Percentiles rank a stretch among this genome's conserved stretches.
phyloP scores from a whole-genome alignment of 1,284 basidiomycete species.

The Phylloporus gajari region DNA sequence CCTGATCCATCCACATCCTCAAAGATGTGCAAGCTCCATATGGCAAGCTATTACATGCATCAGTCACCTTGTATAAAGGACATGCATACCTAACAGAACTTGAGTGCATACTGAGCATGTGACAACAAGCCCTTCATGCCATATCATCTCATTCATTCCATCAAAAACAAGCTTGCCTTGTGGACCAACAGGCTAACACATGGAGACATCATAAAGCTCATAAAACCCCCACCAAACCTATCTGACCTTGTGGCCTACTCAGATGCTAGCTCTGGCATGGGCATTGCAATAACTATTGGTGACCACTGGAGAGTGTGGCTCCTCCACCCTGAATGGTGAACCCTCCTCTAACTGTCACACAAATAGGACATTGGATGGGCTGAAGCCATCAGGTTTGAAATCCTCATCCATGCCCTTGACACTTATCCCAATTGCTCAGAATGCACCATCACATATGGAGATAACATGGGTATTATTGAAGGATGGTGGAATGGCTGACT shows the following conservation, averaged over 20 bases:
- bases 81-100: not conserved
- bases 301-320: not conserved
- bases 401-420: slow-evolving; percentile 42
- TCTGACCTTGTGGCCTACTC: too few relatives aligned
- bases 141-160: too few relatives aligned
- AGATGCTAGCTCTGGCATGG: too few relatives aligned
- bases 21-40: slow-evolving; percentile 16
- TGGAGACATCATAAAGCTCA: too few relatives aligned
- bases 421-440: fast-evolving
- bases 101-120: not conserved
- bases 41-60: slow-evolving; percentile 20
- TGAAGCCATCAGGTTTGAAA: slow-evolving; percentile 17
- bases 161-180: too few relatives aligned
- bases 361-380: too few relatives aligned
- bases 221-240: too few relatives aligned
- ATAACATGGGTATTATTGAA: slow-evolving; percentile 53
- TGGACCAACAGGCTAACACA: too few relatives aligned
- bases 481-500: slow-evolving; percentile 53
- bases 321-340: not conserved
- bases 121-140: too few relatives aligned
- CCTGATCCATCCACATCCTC: not conserved
- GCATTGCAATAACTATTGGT: not conserved
- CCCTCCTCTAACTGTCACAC: not conserved
- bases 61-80: not conserved
- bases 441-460: slow-evolving; percentile 38